phyloP scores from a whole-genome alignment of 2,329 filamentous ascomycete species.

The Fusarium luffae region DNA sequence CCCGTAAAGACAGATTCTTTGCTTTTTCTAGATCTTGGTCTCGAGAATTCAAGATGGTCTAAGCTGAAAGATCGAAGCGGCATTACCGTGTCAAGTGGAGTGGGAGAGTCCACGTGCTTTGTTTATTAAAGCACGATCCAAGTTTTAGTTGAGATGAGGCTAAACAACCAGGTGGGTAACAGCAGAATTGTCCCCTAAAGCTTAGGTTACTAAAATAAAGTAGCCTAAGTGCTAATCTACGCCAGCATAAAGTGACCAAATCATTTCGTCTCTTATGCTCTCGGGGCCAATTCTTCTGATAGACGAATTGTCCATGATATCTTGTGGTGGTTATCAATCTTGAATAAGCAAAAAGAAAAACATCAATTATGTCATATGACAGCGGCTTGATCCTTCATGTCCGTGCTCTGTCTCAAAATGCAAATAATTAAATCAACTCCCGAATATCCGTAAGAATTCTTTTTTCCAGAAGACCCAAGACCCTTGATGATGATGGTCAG shows the following conservation, averaged over 20 bases:
- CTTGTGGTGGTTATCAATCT: not conserved
- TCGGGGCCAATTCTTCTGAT: too few relatives aligned
- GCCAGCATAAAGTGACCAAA: too few relatives aligned
- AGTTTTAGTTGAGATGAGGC: not conserved
- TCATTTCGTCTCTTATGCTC: too few relatives aligned
- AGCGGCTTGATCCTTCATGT: slow-evolving; percentile 16
- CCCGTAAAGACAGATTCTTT: not conserved
- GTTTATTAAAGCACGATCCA: slow-evolving; percentile 13
- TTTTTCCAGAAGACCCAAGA: slow-evolving; percentile 5
- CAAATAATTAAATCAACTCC: not conserved
- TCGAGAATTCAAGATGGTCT: not conserved
- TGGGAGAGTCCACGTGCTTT: not conserved
- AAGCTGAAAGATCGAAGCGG: slow-evolving; percentile 10
- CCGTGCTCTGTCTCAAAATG: slow-evolving; percentile 7
- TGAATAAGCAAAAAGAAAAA: not conserved
- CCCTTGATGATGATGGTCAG: slow-evolving; percentile 6
- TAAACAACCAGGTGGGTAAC: not conserved
- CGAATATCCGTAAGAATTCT: slow-evolving; percentile 6
- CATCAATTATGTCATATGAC: slow-evolving; percentile 8
- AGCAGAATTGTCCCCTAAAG: too few relatives aligned
- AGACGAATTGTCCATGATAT: not conserved
- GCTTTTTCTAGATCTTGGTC: not conserved
- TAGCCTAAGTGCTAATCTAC: too few relatives aligned
- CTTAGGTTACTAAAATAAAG: too few relatives aligned
- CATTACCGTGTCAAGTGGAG: slow-evolving; percentile 4